phyloP scores from a whole-genome alignment of 768 basidiomycete genomes.

The Tricholoma matsutake region DNA sequence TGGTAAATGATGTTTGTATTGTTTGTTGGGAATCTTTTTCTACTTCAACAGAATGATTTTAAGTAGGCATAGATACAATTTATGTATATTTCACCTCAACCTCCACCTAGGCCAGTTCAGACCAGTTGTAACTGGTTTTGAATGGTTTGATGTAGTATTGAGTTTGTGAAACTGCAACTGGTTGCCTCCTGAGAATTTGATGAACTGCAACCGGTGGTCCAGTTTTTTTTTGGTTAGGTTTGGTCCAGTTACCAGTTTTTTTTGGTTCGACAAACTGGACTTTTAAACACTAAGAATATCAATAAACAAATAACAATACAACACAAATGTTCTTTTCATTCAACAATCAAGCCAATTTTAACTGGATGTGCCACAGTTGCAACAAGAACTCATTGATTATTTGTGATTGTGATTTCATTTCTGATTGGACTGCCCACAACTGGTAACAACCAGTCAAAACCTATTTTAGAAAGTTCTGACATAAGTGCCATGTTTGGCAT shows the following conservation, averaged over 20 bases:
- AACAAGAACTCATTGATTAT: no score
- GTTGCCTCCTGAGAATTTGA: background rate
- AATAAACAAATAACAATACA: no score
- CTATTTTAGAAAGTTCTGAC: no score
- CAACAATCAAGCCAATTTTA: no score
- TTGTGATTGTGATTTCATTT: no score
- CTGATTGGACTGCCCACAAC: no score
- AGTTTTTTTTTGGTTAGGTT: background rate
- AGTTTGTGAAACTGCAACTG: background rate
- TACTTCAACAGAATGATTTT: background rate
- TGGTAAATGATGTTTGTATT: slow-evolving; percentile 1
- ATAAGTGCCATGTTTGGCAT: no score
- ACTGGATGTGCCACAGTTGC: no score
- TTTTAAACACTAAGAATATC: background rate
- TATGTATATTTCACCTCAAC: background rate
- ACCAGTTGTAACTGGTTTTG: background rate
- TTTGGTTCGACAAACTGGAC: background rate
- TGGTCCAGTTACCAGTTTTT: background rate
- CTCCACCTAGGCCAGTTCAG: background rate
- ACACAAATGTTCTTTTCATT: no score
- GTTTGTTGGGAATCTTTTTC: background rate
- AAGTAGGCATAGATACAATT: background rate
- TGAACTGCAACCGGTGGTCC: background rate
- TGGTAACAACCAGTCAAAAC: no score
- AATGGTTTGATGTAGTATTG: background rate